Percentiles rank a stretch among this genome's conserved stretches.
phyloP scores from a whole-genome alignment of 495 filamentous ascomycete species.

The Cladorrhinum samala region DNA sequence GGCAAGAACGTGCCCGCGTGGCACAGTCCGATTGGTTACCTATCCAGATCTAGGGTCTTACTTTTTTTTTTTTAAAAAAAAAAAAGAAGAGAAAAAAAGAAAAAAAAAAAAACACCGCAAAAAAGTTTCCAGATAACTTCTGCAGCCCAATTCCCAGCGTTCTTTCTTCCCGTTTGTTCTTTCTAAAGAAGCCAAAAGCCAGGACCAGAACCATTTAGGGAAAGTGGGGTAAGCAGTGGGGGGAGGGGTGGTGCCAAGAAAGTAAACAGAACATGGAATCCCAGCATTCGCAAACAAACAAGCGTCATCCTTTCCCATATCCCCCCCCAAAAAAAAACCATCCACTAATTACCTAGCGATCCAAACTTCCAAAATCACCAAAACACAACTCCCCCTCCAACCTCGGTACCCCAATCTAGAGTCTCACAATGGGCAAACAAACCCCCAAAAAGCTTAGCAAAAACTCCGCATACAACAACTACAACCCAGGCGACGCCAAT shows the following conservation, averaged over 20 bases:
- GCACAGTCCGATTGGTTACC: neutral
- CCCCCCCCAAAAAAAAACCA: neutral
- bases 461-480: neutral
- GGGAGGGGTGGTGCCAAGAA: neutral
- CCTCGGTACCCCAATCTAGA: too few relatives aligned
- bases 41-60: too few relatives aligned
- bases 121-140: too few relatives aligned
- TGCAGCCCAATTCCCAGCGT: too few relatives aligned
- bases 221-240: neutral
- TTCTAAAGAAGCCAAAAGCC: too few relatives aligned
- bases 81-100: too few relatives aligned
- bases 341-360: too few relatives aligned
- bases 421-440: too few relatives aligned
- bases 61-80: too few relatives aligned
- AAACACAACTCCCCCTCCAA: neutral
- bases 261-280: neutral
- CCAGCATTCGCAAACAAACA: neutral
- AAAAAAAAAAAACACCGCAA: too few relatives aligned
- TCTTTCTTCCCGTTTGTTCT: too few relatives aligned
- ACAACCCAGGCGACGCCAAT: slow-evolving; percentile 41
- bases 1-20: neutral
- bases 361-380: neutral
- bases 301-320: neutral
- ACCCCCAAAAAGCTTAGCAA: too few relatives aligned
- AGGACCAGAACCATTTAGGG: neutral